phyloP scores from a whole-genome alignment of 106 monocot species.

The Dendrobium nobile region DNA sequence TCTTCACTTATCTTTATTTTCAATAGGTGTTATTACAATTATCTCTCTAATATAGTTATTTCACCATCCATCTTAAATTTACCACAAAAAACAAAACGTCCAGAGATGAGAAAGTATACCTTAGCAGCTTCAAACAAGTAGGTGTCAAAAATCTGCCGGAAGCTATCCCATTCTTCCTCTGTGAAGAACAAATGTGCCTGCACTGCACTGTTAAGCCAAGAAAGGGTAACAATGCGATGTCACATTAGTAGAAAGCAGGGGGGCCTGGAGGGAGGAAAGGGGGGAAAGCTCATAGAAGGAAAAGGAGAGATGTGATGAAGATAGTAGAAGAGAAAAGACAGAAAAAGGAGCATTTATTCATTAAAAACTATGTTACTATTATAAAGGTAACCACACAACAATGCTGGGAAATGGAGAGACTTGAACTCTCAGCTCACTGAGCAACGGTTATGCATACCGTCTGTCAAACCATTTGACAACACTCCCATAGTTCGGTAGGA shows the following conservation, averaged over 20 bases:
- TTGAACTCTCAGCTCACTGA: conserved; percentile 99
- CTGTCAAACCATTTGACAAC: conserved; percentile 99
- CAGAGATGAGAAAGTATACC: conserved; percentile 30
- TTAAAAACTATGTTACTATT: background rate
- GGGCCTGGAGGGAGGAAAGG: background rate
- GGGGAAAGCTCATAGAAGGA: background rate
- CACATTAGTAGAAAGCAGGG: background rate
- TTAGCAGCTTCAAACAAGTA: conserved; percentile 91
- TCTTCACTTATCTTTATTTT: background rate
- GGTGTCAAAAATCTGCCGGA: conserved; percentile 75
- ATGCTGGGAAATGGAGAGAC: conserved; percentile 97
- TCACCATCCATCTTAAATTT: background rate
- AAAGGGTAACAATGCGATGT: conserved; percentile 18
- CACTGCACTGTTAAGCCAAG: conserved; percentile 65
- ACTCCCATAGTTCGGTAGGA: conserved; percentile 50
- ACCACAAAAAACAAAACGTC: background rate
- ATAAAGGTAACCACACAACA: conserved; percentile 1
- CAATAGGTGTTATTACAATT: background rate
- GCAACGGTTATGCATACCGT: conserved; percentile 68
- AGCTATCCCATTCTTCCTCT: conserved; percentile 82
- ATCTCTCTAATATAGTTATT: background rate
- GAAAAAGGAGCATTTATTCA: background rate
- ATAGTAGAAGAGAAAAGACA: background rate
- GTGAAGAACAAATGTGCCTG: conserved; percentile 78
- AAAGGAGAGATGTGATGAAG: background rate